Evolutionary conservation across 139 green algal species (phyloP).

Genomic region (Chlamydomonas eustigma): DNA sequence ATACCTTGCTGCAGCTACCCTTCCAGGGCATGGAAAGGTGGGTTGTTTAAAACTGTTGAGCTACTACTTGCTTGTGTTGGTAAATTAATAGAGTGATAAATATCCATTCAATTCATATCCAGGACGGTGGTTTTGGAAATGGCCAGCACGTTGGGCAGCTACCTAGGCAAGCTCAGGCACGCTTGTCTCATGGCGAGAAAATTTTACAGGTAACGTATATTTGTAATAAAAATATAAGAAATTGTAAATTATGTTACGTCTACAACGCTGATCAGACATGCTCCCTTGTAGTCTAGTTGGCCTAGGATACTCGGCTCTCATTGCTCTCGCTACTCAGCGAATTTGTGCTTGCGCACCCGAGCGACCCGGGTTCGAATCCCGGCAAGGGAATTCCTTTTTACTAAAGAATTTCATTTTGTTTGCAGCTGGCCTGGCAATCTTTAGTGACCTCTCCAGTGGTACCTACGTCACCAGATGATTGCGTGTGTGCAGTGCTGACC

Average conservation of each 20-base stretch:
- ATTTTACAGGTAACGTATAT: conserved; percentile 41
- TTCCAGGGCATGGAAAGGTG: no score
- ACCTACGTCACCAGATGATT: neutral
- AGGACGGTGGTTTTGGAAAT: neutral
- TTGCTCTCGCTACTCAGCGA: no score
- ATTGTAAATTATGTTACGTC: no score
- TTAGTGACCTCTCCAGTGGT: neutral
- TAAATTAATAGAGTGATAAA: no score
- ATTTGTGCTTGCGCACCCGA: neutral
- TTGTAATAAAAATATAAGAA: no score
- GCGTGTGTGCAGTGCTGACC: conserved; percentile 41
- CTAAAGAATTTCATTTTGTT: neutral
- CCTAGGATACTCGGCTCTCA: neutral
- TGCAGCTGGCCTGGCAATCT: conserved; percentile 32
- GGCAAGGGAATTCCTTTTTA: conserved; percentile 1
- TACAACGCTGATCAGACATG: no score
- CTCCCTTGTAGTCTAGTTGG: conserved; percentile 3
- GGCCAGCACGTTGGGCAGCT: conserved; percentile 20
- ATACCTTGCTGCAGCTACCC: neutral
- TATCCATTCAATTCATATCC: neutral
- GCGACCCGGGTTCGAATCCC: conserved; percentile 1
- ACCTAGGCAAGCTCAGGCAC: conserved; percentile 20
- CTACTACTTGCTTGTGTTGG: neutral
- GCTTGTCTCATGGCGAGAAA: conserved; percentile 28
- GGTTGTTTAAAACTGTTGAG: no score